Evolutionary conservation across 306 rosid species (phyloP).

Genomic region (Prunus salicina): DNA sequence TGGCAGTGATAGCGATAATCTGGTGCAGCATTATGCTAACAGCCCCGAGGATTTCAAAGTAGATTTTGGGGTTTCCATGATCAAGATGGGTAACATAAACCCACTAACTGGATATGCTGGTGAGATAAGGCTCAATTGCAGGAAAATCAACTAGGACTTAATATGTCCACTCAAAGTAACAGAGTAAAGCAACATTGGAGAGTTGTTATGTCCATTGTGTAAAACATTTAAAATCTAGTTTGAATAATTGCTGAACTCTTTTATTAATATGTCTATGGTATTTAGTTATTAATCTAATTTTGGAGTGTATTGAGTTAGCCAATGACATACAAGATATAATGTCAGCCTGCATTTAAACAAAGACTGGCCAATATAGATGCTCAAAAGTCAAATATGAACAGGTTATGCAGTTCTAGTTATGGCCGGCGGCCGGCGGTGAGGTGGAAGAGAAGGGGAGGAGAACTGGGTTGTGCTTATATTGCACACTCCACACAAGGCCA

Average conservation of each 20-base stretch:
- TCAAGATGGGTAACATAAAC: conserved; percentile 40
- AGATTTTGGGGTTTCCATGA: conserved; percentile 34
- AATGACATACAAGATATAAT: too few relatives aligned
- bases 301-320: too few relatives aligned
- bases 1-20: conserved; percentile 15
- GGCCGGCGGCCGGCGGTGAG: too few relatives aligned
- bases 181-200: neutral
- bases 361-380: too few relatives aligned
- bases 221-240: neutral
- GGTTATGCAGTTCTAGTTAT: too few relatives aligned
- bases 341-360: too few relatives aligned
- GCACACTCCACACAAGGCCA: too few relatives aligned
- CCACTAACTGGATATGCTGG: conserved; percentile 35
- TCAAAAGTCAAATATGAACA: too few relatives aligned
- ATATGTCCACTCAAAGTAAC: neutral
- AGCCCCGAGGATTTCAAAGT: neutral
- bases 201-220: neutral
- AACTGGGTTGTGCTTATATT: too few relatives aligned
- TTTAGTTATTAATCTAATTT: too few relatives aligned
- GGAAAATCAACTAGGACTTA: conserved; percentile 17
- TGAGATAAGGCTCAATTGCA: conserved; percentile 32
- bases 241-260: neutral
- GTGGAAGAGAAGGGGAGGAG: too few relatives aligned
- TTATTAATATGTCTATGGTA: too few relatives aligned
- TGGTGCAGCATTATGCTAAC: conserved; percentile 21